Percentiles rank a stretch among this genome's conserved stretches.
Evolutionary conservation across 176 grass and related monocot species (phyloP).

Genomic region (Avena insularis): DNA sequence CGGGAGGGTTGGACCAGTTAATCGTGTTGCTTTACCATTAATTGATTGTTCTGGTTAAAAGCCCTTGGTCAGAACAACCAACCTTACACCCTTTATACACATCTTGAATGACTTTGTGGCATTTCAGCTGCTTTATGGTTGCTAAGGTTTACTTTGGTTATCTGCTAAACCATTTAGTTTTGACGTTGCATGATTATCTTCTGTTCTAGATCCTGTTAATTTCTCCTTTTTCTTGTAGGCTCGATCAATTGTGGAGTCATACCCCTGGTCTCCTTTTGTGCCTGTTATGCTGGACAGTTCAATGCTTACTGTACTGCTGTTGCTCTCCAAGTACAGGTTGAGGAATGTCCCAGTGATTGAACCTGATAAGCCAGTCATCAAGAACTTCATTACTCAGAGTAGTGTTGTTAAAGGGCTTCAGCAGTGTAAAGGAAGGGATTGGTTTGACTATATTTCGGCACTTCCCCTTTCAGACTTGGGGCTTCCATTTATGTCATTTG

Average conservation of each 20-base stretch:
- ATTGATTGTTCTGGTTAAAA: not conserved
- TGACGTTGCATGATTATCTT: slow-evolving; percentile 2
- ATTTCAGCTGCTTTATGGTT: not conserved
- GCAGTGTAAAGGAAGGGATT: slow-evolving; percentile 92
- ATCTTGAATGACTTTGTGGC: not conserved
- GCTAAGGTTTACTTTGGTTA: slow-evolving; percentile 7
- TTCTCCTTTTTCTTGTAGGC: slow-evolving; percentile 58
- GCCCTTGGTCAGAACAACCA: not conserved
- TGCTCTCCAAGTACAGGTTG: slow-evolving; percentile 96
- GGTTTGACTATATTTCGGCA: slow-evolving; percentile 90
- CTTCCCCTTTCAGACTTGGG: slow-evolving; percentile 82
- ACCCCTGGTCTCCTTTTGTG: slow-evolving; percentile 75
- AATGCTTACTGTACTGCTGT: slow-evolving; percentile 82
- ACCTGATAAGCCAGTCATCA: slow-evolving; percentile 64
- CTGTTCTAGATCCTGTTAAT: slow-evolving; percentile 37
- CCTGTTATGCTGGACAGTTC: slow-evolving; percentile 73
- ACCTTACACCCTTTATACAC: not conserved
- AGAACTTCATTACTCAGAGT: slow-evolving; percentile 94
- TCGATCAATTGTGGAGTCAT: slow-evolving; percentile 70
- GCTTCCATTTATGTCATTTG: slow-evolving; percentile 88
- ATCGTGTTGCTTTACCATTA: not conserved
- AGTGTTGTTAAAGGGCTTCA: slow-evolving; percentile 81
- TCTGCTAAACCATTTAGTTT: slow-evolving; percentile 9
- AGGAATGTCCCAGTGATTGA: slow-evolving; percentile 92
- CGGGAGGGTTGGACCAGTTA: not conserved